phyloP scores from a whole-genome alignment of 1,284 basidiomycete species.

The Jaminaea rosea region DNA sequence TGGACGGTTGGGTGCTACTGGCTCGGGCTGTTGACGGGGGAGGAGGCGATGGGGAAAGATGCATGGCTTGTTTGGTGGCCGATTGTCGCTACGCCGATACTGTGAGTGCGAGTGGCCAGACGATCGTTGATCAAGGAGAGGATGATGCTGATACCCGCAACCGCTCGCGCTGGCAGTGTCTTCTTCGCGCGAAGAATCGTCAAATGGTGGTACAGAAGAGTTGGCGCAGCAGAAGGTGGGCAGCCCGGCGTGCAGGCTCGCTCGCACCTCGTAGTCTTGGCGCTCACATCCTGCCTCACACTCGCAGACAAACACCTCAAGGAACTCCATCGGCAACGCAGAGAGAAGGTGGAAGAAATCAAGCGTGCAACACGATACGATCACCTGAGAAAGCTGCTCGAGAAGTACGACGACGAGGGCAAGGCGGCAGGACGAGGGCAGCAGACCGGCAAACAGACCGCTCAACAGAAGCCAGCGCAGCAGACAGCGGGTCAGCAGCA shows the following conservation, averaged over 20 bases:
- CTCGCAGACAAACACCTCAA: conserved; percentile 67
- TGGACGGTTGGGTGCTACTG: background rate
- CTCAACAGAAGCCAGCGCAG: background rate
- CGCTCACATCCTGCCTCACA: background rate
- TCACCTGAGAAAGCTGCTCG: conserved; percentile 75
- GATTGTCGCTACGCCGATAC: conserved; percentile 15
- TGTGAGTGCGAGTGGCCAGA: conserved; percentile 5
- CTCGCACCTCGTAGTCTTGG: background rate
- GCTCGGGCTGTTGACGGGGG: background rate
- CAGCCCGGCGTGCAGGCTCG: background rate
- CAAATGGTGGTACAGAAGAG: conserved; percentile 75
- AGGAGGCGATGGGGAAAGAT: background rate
- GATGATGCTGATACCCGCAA: background rate
- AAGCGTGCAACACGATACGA: conserved; percentile 97
- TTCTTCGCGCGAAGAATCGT: conserved; percentile 72
- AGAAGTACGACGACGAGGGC: conserved; percentile 72
- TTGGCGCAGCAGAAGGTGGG: conserved; percentile 62
- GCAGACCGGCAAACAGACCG: background rate
- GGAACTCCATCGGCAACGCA: conserved; percentile 66
- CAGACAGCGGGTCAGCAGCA: background rate
- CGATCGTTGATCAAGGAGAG: conserved; percentile 2
- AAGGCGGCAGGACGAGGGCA: background rate
- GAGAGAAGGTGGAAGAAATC: conserved; percentile 83
- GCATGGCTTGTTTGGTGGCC: conserved; percentile 17
- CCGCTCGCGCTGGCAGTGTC: conserved; percentile 54